These are phyloP conservation scores for Penstemon barbatus DNA, from an alignment of 257 asterid genomes.

Conservation along the genomic window DNA sequence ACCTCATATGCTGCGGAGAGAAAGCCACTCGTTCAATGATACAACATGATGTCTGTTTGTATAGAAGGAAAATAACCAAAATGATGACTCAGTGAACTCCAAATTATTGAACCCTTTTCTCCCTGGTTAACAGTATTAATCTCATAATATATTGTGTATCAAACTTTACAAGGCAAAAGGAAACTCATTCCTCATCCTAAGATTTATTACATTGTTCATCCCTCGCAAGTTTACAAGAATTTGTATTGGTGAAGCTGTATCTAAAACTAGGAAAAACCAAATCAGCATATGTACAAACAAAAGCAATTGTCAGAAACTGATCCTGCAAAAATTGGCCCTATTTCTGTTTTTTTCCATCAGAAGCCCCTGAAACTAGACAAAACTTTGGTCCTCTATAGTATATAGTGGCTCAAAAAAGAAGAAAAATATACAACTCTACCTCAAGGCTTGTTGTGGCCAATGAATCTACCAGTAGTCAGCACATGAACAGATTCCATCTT, in stretches of 20 bases:
- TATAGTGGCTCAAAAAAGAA: conserved; percentile 2
- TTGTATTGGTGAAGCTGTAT: background rate
- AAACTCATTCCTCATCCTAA: background rate
- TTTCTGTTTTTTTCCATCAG: background rate
- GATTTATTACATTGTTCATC: conserved; percentile 3
- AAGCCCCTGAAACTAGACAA: conserved; percentile 4
- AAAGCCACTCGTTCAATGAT: too few species aligned
- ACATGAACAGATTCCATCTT: conserved; percentile 78
- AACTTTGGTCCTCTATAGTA: conserved; percentile 13
- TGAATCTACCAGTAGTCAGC: conserved; percentile 69
- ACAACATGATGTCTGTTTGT: too few species aligned
- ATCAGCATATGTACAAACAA: conserved; percentile 2
- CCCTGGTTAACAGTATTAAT: background rate
- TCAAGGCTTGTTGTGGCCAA: background rate
- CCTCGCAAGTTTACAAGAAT: background rate
- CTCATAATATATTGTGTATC: background rate
- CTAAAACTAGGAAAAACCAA: background rate
- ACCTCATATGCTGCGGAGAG: too few species aligned
- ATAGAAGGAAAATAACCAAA: too few species aligned
- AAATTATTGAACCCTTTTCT: too few species aligned
- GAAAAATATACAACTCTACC: conserved; percentile 14
- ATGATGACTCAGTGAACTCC: too few species aligned
- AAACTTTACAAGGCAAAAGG: background rate
- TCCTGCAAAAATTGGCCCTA: background rate
- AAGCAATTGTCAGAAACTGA: conserved; percentile 6